These are phyloP conservation scores for Eucalyptus curtisii DNA, from an alignment of 345 rosid species.

Conservation along the genomic window DNA sequence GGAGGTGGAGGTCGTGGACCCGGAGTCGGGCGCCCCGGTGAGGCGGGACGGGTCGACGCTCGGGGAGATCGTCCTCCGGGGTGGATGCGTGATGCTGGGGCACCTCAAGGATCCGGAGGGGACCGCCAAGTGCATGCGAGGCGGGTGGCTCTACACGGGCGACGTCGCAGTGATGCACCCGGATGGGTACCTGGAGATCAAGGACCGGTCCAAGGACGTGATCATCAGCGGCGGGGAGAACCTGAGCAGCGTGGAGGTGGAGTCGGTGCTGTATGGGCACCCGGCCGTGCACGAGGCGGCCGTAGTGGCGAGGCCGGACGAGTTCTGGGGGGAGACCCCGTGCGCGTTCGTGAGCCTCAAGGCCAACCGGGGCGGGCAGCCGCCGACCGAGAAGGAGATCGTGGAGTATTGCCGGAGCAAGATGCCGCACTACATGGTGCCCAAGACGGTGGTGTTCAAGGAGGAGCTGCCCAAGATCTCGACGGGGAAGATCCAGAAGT, in stretches of 20 bases:
- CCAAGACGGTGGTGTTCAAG: constrained; percentile 6
- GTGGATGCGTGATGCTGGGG: constrained; percentile 65
- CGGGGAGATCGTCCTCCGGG: constrained; percentile 67
- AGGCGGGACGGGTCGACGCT: constrained; percentile 43
- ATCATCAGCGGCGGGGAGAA: constrained; percentile 88
- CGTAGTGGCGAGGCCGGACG: constrained; percentile 74
- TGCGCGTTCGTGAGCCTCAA: constrained; percentile 61
- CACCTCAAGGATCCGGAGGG: constrained; percentile 52
- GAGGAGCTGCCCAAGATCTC: constrained; percentile 10
- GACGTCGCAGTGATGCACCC: constrained; percentile 68
- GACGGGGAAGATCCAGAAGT: constrained; percentile 6
- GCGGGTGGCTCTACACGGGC: constrained; percentile 62
- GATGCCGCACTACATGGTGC: constrained; percentile 12
- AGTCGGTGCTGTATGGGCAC: constrained; percentile 51
- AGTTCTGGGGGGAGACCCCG: constrained; percentile 81
- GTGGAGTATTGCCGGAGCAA: not conserved
- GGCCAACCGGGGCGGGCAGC: not conserved
- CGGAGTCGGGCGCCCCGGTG: constrained; percentile 28
- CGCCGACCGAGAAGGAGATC: constrained; percentile 15
- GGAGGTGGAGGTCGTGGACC: constrained; percentile 48
- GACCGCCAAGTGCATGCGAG: constrained; percentile 32
- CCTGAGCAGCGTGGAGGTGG: constrained; percentile 65
- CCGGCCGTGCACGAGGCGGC: constrained; percentile 66
- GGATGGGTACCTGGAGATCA: constrained; percentile 58
- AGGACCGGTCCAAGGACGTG: constrained; percentile 67